phyloP scores from a whole-genome alignment of 179 eudicot genomes.

The Sideroxylon spinosum region DNA sequence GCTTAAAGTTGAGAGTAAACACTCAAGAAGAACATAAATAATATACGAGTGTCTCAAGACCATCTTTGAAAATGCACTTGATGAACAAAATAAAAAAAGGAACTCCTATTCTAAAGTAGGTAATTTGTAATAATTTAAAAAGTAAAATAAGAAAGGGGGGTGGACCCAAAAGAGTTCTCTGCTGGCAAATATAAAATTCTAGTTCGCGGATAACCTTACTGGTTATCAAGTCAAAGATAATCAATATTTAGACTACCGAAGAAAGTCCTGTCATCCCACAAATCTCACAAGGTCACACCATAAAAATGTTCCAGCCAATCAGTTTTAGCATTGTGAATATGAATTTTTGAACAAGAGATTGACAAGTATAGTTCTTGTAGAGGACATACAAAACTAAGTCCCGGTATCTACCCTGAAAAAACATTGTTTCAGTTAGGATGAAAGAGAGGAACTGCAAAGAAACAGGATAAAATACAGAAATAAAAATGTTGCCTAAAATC shows the following conservation, averaged over 20 bases:
- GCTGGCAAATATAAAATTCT: neutral
- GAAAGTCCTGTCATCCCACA: neutral
- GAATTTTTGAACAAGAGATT: neutral
- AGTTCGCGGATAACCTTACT: neutral
- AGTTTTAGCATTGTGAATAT: neutral
- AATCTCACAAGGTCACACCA: neutral
- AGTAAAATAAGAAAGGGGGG: neutral
- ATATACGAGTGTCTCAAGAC: constrained; percentile 1
- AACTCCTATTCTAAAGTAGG: neutral
- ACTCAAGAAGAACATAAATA: neutral
- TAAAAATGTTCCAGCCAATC: constrained; percentile 4
- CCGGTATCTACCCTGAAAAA: no score
- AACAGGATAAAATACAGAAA: no score
- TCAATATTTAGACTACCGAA: neutral
- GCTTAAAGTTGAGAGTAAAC: constrained; percentile 4
- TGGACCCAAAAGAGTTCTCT: neutral
- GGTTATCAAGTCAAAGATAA: constrained; percentile 10
- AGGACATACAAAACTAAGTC: neutral
- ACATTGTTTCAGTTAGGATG: no score
- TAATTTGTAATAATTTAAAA: neutral
- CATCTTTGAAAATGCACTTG: neutral
- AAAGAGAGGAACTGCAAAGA: no score
- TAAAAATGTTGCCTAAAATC: no score
- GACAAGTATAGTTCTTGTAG: neutral
- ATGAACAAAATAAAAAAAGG: neutral